Base-by-base conservation (phyloP, 768 basidiomycete species). In the Udeniomyces megalosporus region DNA sequence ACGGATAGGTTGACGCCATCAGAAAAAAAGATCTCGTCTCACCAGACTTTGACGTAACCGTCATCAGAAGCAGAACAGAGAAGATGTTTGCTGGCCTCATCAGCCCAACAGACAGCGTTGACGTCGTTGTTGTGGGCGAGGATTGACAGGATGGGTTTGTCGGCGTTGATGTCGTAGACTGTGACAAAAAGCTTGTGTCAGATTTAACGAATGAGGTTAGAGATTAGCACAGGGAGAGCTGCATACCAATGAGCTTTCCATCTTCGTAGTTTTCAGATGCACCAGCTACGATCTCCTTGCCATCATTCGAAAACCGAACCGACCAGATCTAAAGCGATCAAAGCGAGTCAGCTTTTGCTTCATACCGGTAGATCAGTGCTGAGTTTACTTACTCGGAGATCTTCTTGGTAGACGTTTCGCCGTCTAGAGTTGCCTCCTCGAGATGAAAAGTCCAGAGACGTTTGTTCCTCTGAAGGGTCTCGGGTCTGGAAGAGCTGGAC, bases 41-140 rank as follows among this genome's bases (percentile, higher is more conserved):
- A n/a, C 95, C 95, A 99, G 64, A 97, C 83, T 80, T 97, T 97
- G 64, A 97, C 76, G 73, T 85, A 92, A 0, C 82, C 83, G 71
- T 99, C 95, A 69, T 99, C 95, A 0, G 90, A 92, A 0, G 88
- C 95, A 67, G 89, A 93, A 54, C 97, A 83, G 29, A 99, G 80
- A 22, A 99, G 82, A 71, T 99, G 97, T 12, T 90, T 90, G 14
- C 88, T 92, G 2, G 81, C 80, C 12, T 84, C 84, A 70, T 96
- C 92, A 0, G 95, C 95, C 84, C 92, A 99, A 70, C 87, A 90
- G 8, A 74, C 91, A 83, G 70, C 88, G 69, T 99, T 99, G 46
- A 96, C 86, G 71, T 99, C 95, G 70, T 88, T 84, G 1, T 74
- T 71, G 70, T 99, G 95, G 0, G 89, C 95, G n/a, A 74, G 67